Percentiles rank a stretch among this genome's conserved stretches.
These are phyloP conservation scores for Gnetum montanum DNA, from an alignment of 75 land plant species.

Conservation along the genomic window DNA sequence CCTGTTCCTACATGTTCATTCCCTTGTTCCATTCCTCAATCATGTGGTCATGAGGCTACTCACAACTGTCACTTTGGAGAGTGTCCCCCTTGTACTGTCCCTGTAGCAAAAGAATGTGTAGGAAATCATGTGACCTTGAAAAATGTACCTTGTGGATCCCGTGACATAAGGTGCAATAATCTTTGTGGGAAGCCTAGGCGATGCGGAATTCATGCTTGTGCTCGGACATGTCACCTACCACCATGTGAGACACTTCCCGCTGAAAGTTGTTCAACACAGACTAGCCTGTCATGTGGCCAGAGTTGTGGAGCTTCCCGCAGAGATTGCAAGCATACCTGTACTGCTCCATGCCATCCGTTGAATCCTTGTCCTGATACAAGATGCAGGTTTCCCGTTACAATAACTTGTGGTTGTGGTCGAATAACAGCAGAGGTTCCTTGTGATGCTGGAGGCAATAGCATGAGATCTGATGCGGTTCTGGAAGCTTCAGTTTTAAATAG, in stretches of 20 bases:
- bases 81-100: conserved; percentile 89
- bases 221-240: conserved; percentile 66
- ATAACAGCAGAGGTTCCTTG: conserved; percentile 75
- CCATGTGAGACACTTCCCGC: conserved; percentile 54
- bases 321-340: conserved; percentile 90
- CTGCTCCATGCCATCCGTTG: conserved; percentile 73
- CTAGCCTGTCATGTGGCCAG: conserved; percentile 69
- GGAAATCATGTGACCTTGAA: conserved; percentile 83
- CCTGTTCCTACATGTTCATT: conserved; percentile 74
- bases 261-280: conserved; percentile 10
- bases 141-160: conserved; percentile 96
- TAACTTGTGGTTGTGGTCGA: conserved; percentile 84
- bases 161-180: conserved; percentile 85
- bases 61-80: conserved; percentile 94
- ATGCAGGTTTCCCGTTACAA: conserved; percentile 69
- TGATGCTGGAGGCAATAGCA: conserved; percentile 61
- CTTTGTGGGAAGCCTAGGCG: conserved; percentile 87
- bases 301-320: conserved; percentile 91
- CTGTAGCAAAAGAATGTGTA: conserved; percentile 80
- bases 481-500: conserved; percentile 55
- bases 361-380: conserved; percentile 76
- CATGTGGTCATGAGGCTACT: conserved; percentile 85
- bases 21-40: conserved; percentile 74
- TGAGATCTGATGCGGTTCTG: conserved; percentile 32
- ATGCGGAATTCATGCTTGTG: conserved; percentile 96